Conservation (phyloP, 176 grass and related monocot species). For the Alloteropsis semialata region DNA sequence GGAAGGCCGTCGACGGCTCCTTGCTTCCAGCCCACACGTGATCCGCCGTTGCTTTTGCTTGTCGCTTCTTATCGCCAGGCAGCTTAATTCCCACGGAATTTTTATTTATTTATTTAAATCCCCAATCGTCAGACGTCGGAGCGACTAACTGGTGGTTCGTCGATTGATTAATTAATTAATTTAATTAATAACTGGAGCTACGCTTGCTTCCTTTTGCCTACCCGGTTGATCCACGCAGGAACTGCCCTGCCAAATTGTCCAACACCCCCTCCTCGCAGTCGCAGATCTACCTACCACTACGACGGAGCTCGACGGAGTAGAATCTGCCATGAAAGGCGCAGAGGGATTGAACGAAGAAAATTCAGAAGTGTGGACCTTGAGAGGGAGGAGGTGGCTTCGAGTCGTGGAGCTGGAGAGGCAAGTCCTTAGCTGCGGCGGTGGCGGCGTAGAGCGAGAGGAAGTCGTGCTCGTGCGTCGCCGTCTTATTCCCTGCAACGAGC, state of each 20-base stretch:
- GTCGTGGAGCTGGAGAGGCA: constrained; percentile 54
- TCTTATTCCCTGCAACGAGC: constrained; percentile 56
- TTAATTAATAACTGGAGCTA: too few relatives aligned
- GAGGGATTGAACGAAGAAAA: background rate
- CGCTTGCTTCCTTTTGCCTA: background rate
- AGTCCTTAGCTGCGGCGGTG: constrained; percentile 37
- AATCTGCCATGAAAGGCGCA: background rate
- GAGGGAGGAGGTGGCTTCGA: constrained; percentile 37
- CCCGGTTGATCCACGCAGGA: background rate
- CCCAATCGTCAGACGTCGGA: constrained; percentile 27
- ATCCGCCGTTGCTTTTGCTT: constrained; percentile 41
- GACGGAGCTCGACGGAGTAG: background rate
- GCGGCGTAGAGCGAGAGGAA: constrained; percentile 71
- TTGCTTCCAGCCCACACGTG: constrained; percentile 50
- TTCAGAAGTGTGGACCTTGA: constrained; percentile 36
- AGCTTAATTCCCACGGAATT: constrained; percentile 16
- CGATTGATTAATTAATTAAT: background rate
- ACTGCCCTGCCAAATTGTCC: background rate
- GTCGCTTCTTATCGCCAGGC: constrained; percentile 23
- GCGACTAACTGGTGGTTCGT: background rate
- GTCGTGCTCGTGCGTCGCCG: constrained; percentile 72
- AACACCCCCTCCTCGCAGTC: background rate
- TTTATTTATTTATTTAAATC: background rate
- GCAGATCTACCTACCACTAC: constrained; percentile 4
- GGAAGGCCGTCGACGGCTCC: constrained; percentile 47